Percentiles rank a stretch among this genome's conserved stretches.
phyloP scores from a whole-genome alignment of 495 filamentous ascomycete species.

The Penicillium riverlandense region DNA sequence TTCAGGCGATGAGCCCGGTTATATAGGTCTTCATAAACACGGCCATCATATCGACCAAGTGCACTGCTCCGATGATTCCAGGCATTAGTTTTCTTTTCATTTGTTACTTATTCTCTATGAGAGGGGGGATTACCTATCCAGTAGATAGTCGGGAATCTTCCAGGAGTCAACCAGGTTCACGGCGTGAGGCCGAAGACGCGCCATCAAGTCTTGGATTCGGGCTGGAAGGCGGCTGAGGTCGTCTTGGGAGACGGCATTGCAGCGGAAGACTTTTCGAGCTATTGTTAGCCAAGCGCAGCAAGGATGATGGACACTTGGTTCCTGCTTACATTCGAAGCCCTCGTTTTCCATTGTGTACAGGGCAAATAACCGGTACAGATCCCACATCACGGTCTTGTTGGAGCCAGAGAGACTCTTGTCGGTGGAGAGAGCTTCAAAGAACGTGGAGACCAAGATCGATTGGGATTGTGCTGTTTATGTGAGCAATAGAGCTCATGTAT shows the following conservation, averaged over 20 bases:
- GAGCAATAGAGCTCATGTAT: not conserved
- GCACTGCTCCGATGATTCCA: conserved; percentile 13
- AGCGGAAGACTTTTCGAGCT: conserved; percentile 20
- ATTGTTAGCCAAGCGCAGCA: not conserved
- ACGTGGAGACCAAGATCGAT: conserved; percentile 35
- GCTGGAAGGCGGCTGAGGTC: conserved; percentile 25
- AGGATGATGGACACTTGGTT: not conserved
- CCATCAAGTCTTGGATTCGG: conserved; percentile 34
- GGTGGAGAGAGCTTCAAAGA: conserved; percentile 23
- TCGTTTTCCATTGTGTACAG: conserved; percentile 35
- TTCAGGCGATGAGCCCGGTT: conserved; percentile 39
- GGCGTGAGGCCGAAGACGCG: conserved; percentile 36
- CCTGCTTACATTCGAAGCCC: conserved; percentile 19
- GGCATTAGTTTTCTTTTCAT: no score
- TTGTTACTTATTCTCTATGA: no score
- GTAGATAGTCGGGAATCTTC: conserved; percentile 41
- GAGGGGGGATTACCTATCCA: conserved; percentile 26
- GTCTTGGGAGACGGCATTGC: conserved; percentile 23
- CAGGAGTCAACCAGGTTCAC: conserved; percentile 41
- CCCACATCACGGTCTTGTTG: conserved; percentile 16
- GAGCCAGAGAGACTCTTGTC: conserved; percentile 17
- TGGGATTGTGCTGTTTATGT: conserved; percentile 32
- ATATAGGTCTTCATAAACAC: conserved; percentile 43
- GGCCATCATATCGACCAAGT: conserved; percentile 39
- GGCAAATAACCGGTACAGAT: conserved; percentile 38